Evolutionary conservation across 2,329 filamentous ascomycete genomes (phyloP).

Genomic region (Amauroascus niger): DNA sequence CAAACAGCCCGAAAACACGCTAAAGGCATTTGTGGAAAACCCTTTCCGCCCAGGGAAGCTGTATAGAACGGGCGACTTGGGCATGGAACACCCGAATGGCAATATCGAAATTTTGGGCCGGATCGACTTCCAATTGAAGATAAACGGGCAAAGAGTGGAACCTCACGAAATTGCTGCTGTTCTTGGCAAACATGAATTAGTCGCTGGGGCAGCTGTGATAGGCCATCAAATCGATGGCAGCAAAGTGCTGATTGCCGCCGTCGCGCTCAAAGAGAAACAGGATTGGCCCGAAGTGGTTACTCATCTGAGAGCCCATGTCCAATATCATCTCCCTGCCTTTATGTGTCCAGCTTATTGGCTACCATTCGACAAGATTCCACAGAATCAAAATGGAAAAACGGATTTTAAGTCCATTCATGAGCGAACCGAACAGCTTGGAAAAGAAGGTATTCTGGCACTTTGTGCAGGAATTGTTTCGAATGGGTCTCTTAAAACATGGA

Average conservation of each 20-base stretch:
- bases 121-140: slow-evolving; percentile 23
- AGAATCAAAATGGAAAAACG: slow-evolving; percentile 10
- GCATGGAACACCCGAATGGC: slow-evolving; percentile 19
- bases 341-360: slow-evolving; percentile 21
- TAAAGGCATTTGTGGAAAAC: slow-evolving; percentile 19
- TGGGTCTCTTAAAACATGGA: not conserved
- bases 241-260: slow-evolving; percentile 8
- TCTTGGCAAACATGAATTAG: slow-evolving; percentile 1
- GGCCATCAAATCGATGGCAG: not conserved
- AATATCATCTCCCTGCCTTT: slow-evolving; percentile 18
- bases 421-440: slow-evolving; percentile 6
- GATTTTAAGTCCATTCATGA: slow-evolving; percentile 13
- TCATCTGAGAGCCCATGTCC: slow-evolving; percentile 8
- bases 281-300: slow-evolving; percentile 1
- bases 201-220: not conserved
- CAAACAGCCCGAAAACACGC: slow-evolving; percentile 19
- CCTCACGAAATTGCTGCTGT: slow-evolving; percentile 14
- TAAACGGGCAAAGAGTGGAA: slow-evolving; percentile 24
- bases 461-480: not conserved
- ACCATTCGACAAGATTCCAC: slow-evolving; percentile 14
- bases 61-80: slow-evolving; percentile 25
- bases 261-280: not conserved
- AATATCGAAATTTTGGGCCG: slow-evolving; percentile 20
- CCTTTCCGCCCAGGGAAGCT: slow-evolving; percentile 15
- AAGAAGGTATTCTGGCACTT: slow-evolving; percentile 2